Evolutionary conservation across 176 grass and related monocot genomes (phyloP).

Genomic region (Tuctoria greenei): DNA sequence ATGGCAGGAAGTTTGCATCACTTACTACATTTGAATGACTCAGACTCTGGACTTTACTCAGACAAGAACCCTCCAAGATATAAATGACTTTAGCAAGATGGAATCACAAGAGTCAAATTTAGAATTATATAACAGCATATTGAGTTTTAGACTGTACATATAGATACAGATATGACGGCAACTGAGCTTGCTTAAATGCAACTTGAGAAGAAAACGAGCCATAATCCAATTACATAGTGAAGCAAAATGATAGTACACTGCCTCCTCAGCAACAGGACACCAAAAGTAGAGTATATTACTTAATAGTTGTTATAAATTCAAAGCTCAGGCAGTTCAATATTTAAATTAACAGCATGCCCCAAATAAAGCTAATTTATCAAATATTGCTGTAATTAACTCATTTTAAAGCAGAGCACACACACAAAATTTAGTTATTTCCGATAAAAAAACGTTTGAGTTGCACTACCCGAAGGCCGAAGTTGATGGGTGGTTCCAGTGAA

Average conservation of each 20-base stretch:
- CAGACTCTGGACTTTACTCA: background rate
- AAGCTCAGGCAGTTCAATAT: background rate
- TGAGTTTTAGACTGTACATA: background rate
- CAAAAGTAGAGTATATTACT: constrained; percentile 31
- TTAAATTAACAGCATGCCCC: constrained; percentile 36
- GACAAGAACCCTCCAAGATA: background rate
- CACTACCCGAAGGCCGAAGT: background rate
- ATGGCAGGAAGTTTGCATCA: background rate
- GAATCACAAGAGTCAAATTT: background rate
- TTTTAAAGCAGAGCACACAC: background rate
- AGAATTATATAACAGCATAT: background rate
- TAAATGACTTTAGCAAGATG: background rate
- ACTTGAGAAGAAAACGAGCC: constrained; percentile 13
- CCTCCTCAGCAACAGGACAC: constrained; percentile 12
- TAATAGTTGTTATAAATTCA: constrained; percentile 40
- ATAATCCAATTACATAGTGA: background rate
- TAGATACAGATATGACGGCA: background rate
- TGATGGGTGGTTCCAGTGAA: background rate
- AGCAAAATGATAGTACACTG: constrained; percentile 17
- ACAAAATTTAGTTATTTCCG: background rate
- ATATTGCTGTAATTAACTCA: constrained; percentile 15
- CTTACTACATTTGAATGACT: background rate
- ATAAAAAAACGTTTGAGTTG: constrained; percentile 2
- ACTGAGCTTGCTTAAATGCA: constrained; percentile 19
- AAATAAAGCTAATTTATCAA: constrained; percentile 31